Evolutionary conservation across 768 basidiomycete species (phyloP).

Genomic region (Agaricus subrufescens): DNA sequence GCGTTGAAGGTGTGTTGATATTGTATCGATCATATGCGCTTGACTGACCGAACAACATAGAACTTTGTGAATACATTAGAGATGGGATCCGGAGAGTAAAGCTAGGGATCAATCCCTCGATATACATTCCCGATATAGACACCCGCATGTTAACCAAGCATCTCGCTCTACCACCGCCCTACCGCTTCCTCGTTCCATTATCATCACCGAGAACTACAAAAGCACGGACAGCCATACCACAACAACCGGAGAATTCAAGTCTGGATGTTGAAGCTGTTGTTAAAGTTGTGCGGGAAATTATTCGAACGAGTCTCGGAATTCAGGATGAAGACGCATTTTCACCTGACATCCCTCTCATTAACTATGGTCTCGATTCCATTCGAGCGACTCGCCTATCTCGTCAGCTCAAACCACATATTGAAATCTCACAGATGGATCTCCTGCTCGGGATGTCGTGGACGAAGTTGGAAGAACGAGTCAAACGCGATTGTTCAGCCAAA

Average conservation of each 20-base stretch:
- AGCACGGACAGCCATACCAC: background rate
- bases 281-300: slow-evolving; percentile 7
- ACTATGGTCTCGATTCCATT: slow-evolving; percentile 39
- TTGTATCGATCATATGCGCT: background rate
- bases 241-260: slow-evolving; percentile 1
- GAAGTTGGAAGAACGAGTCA: slow-evolving; percentile 17
- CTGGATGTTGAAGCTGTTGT: slow-evolving; percentile 12
- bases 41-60: slow-evolving; percentile 8
- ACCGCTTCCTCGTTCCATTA: slow-evolving; percentile 13
- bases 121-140: slow-evolving; percentile 29
- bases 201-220: background rate
- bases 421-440: slow-evolving; percentile 32
- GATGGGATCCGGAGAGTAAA: slow-evolving; percentile 26
- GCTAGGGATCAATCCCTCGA: slow-evolving; percentile 14
- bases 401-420: slow-evolving; percentile 23
- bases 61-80: slow-evolving; percentile 24
- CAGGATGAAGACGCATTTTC: slow-evolving; percentile 26
- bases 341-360: slow-evolving; percentile 31
- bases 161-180: slow-evolving; percentile 17
- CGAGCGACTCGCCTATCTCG: slow-evolving; percentile 31
- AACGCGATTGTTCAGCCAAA: background rate
- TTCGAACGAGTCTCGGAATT: slow-evolving; percentile 20
- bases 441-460: slow-evolving; percentile 26
- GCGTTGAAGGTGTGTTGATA: slow-evolving; percentile 13
- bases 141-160: slow-evolving; percentile 22